Percentiles rank a stretch among this genome's conserved stretches.
Evolutionary conservation across 371 early-diverging fungal species (phyloP).

Genomic region (Vairimorpha ceranae): DNA sequence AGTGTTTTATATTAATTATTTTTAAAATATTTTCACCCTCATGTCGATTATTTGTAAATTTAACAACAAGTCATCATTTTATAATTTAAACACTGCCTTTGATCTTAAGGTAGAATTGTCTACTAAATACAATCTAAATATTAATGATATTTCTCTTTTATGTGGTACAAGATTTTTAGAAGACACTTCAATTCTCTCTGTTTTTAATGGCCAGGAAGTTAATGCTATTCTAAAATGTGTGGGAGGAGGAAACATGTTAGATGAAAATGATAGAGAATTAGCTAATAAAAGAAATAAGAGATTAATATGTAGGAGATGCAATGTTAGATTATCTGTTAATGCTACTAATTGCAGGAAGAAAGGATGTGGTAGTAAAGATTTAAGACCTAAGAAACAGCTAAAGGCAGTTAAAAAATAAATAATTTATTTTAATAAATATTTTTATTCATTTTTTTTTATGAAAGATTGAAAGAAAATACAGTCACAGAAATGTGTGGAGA

Average conservation of each 20-base stretch:
- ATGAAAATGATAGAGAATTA: slow-evolving; percentile 40
- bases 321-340: slow-evolving; percentile 41
- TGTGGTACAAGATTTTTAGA: slow-evolving; percentile 16
- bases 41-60: slow-evolving; percentile 5
- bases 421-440: background rate
- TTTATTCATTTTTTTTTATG: no score
- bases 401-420: slow-evolving; percentile 28
- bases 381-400: slow-evolving; percentile 49
- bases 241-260: slow-evolving; percentile 47
- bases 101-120: slow-evolving; percentile 5
- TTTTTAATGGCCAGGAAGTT: slow-evolving; percentile 3
- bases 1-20: no score
- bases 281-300: slow-evolving; percentile 24
- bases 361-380: slow-evolving; percentile 39
- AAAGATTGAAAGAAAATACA: no score
- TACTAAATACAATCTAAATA: background rate
- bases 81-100: background rate
- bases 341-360: slow-evolving; percentile 53
- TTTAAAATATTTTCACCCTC: background rate
- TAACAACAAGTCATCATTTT: slow-evolving; percentile 2
- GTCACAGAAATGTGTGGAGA: no score
- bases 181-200: background rate
- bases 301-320: slow-evolving; percentile 52
- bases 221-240: slow-evolving; percentile 2
- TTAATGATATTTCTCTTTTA: background rate